A percentile compares a stretch with the other conserved stretches of the same genome.
Conservation (phyloP, 441 rosid genomes). For the Pelargonium citronellum region DNA sequence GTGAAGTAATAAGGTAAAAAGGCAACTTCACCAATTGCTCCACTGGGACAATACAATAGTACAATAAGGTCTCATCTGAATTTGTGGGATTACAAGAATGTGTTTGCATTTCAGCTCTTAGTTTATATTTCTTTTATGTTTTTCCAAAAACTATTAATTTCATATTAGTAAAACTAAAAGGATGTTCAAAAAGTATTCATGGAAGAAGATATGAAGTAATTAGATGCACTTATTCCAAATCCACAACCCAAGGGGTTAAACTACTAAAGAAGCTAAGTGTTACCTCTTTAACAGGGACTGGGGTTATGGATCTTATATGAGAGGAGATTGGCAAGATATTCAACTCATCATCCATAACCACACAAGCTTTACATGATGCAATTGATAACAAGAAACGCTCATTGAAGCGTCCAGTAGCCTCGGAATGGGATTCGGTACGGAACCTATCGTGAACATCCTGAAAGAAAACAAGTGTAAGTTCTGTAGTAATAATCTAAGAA, state of each 20-base stretch:
- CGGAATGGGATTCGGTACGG: slow-evolving; percentile 91
- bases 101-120: not conserved
- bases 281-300: slow-evolving; percentile 73
- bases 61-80: not conserved
- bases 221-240: not conserved
- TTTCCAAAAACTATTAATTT: not conserved
- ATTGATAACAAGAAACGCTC: slow-evolving; percentile 87
- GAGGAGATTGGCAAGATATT: slow-evolving; percentile 86
- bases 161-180: not conserved
- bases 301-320: slow-evolving; percentile 68
- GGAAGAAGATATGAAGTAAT: not conserved
- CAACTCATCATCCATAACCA: slow-evolving; percentile 90
- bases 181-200: not conserved
- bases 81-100: not conserved
- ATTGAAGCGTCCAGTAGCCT: slow-evolving; percentile 80
- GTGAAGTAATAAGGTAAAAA: not conserved
- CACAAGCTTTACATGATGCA: slow-evolving; percentile 88
- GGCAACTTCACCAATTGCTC: not conserved
- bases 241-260: slow-evolving; percentile 14
- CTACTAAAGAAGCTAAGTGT: slow-evolving; percentile 15
- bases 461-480: slow-evolving; percentile 8
- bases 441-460: slow-evolving; percentile 98
- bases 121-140: not conserved
- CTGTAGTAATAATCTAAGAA: not conserved
- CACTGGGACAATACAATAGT: not conserved